Evolutionary conservation across 306 rosid genomes (phyloP), one percentile per base, ranked within the genome.

Genomic region (Hylodesmum podocarpum): DNA sequence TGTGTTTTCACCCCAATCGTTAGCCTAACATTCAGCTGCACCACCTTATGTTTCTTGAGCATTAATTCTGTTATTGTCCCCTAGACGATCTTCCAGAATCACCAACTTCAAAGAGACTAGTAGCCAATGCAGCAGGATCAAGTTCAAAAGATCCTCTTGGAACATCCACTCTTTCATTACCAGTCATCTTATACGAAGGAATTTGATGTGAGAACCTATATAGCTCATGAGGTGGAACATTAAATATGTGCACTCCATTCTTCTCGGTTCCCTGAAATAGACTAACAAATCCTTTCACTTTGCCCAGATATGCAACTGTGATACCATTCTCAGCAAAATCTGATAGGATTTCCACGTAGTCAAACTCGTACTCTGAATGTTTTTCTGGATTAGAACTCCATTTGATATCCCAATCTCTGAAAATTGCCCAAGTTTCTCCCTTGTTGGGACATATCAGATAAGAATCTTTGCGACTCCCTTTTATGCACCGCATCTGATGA

Each of bases 401-500:
- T 39, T 83, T 75, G 33, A 85, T 80, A 83, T 92, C 93, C 99
- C 99, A 92, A 57, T 92, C 69, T 81, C 81, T 91, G 85, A 80
- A 95, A 55, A 92, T 66, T 41, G 97, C 99, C 99, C 99, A 95
- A 15, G 94, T 95, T 84, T 95, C 97, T 40, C 97, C 99, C 84
- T 83, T 86, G 50, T 80, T 70, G 22, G 99, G 97, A 84, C 78
- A 82, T 63, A 91, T 76, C 47, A 88, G 22, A 55, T 67, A 89
- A 54, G 81, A 43, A 69, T 27, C 33, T 69, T 76, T 82, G 24
- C 73, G 49, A 6, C 67, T 77, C 39, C 78, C 84, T 80, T 83
- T 88, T 31, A 67, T 73, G 73, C 75, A 80, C 51, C 75, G 82
- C 34, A 91, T 55, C 85, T 78, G 87, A 82, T 95, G 99, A 83